These are phyloP conservation scores for Seminavis robusta DNA, from an alignment of 108 stramenopile species.

Conservation along the genomic window DNA sequence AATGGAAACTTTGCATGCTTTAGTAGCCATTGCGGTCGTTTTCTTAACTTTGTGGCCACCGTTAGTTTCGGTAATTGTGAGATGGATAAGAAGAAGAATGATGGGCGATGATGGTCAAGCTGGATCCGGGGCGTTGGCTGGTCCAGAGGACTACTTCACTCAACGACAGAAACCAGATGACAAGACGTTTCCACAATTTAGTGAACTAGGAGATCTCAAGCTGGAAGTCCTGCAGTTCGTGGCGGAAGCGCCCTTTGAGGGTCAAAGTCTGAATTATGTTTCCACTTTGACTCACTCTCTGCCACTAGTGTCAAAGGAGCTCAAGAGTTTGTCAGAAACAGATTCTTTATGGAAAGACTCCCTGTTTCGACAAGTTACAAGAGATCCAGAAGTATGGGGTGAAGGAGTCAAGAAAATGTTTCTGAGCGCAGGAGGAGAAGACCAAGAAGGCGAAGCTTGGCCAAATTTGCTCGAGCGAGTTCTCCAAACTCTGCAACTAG, in stretches of 20 bases:
- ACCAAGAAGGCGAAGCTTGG: background rate
- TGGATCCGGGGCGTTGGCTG: too few species aligned
- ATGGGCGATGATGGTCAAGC: too few species aligned
- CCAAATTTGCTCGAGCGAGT: background rate
- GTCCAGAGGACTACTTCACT: too few species aligned
- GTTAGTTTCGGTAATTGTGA: too few species aligned
- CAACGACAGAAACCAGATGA: too few species aligned
- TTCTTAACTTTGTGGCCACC: too few species aligned
- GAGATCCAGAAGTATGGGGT: slow-evolving; percentile 34
- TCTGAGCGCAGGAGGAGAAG: background rate
- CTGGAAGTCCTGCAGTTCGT: slow-evolving; percentile 39
- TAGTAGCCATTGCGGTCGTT: too few species aligned
- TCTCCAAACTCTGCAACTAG: background rate
- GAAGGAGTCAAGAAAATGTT: slow-evolving; percentile 12
- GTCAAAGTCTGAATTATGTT: background rate
- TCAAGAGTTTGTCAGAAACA: slow-evolving; percentile 25
- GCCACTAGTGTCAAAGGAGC: slow-evolving; percentile 50
- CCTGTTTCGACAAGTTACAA: slow-evolving; percentile 22
- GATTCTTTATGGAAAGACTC: slow-evolving; percentile 49
- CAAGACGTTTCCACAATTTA: too few species aligned
- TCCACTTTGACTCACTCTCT: slow-evolving; percentile 49
- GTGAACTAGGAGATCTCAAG: too few species aligned
- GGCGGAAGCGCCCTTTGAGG: slow-evolving; percentile 54
- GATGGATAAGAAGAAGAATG: too few species aligned
- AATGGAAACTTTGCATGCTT: too few species aligned